These are phyloP conservation scores for Acer yangbiense DNA, from an alignment of 345 rosid genomes.

Conservation along the genomic window DNA sequence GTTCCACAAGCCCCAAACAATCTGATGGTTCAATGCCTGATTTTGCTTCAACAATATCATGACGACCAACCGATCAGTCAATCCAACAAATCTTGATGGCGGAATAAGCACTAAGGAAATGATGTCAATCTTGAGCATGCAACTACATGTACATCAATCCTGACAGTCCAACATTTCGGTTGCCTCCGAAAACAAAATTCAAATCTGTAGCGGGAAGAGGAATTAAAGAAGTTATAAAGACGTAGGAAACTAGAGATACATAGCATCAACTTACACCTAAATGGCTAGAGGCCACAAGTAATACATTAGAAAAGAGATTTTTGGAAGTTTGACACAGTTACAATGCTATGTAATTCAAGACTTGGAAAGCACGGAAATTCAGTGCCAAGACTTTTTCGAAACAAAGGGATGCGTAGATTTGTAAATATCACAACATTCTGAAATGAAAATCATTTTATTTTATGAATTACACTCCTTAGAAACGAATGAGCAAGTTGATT, in stretches of 20 bases:
- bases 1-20: slow-evolving; percentile 69
- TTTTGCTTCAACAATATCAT: slow-evolving; percentile 63
- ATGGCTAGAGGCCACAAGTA: background rate
- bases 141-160: too few relatives aligned
- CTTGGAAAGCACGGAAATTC: background rate
- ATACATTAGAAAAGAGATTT: background rate
- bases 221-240: background rate
- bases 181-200: background rate
- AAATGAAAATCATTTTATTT: background rate
- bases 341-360: background rate
- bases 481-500: background rate
- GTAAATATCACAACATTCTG: background rate
- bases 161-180: background rate
- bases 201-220: background rate
- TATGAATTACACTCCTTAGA: background rate
- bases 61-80: slow-evolving; percentile 17
- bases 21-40: slow-evolving; percentile 78
- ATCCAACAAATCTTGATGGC: background rate
- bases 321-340: background rate
- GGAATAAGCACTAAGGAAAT: background rate
- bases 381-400: background rate
- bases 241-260: background rate
- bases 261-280: background rate
- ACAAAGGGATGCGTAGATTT: background rate
- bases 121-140: background rate